These are phyloP conservation scores for Pterocarpus macrocarpus DNA, from an alignment of 306 rosid species.

Conservation along the genomic window DNA sequence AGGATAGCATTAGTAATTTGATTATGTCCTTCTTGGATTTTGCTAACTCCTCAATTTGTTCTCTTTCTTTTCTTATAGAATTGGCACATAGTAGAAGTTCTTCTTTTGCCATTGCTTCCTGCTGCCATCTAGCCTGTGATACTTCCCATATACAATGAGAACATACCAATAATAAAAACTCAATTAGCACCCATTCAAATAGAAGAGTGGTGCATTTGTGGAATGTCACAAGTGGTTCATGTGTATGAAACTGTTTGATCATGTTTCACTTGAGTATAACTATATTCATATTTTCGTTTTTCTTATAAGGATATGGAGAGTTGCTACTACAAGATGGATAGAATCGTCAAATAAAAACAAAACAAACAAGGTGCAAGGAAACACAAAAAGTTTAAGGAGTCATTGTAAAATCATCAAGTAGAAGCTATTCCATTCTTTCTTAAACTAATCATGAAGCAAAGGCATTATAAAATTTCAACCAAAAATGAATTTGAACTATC, in stretches of 20 bases:
- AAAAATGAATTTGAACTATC: too few relatives aligned
- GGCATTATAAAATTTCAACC: too few relatives aligned
- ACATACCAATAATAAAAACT: constrained; percentile 50
- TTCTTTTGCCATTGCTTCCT: constrained; percentile 69
- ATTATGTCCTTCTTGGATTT: constrained; percentile 68
- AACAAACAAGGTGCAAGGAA: constrained; percentile 5
- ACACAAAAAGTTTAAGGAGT: neutral
- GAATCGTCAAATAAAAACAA: constrained; percentile 24
- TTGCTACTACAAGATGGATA: constrained; percentile 3
- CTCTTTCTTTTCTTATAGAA: constrained; percentile 75
- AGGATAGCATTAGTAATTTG: constrained; percentile 43
- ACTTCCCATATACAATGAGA: constrained; percentile 59
- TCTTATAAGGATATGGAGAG: neutral
- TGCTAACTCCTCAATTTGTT: constrained; percentile 68
- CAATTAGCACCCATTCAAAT: constrained; percentile 47
- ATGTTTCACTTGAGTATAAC: constrained; percentile 31
- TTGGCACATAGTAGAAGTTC: constrained; percentile 61
- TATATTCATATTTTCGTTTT: neutral
- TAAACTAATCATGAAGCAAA: too few relatives aligned
- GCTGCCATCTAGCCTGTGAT: constrained; percentile 80
- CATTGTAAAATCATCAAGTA: neutral
- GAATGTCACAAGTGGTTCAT: constrained; percentile 24
- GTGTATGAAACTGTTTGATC: constrained; percentile 21
- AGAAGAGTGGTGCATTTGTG: constrained; percentile 41
- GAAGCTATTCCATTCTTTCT: too few relatives aligned